Base-by-base conservation (phyloP, 1,139 yeast genomes). In the Yamadazyma atmosphaerica region DNA sequence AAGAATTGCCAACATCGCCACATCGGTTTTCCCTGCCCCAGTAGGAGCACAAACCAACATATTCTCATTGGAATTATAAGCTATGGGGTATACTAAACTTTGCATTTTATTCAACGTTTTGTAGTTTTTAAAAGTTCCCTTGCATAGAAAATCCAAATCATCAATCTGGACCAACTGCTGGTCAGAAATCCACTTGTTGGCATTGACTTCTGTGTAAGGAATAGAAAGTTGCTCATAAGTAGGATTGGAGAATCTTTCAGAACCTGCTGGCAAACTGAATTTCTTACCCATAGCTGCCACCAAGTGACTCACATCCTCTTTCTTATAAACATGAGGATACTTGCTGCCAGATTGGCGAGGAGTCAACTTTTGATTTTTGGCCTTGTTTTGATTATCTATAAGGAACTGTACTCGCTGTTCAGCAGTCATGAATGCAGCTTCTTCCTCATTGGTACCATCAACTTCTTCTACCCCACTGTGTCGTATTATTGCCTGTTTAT, bases 1-100 rank as follows among this genome's bases (percentile, higher is more conserved):
- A 16, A 90, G 65, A 5, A 87, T 75, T 0, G 96, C 69, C 40
- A 92, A 64, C 79, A 92, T 74, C 0, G 98, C 98, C 24, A 90
- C 95, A 59, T 92, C 92, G 11, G 98, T 92, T 58, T 92, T 92
- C 66, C 98, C 98, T 3, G 97, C 97, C 63, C 98, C 98, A 0
- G 98, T 92, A 3, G 98, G 98, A 0, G 98, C 98, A 74, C 98
- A 92, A 2, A 92, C 90, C 36, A 92, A 72, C 96, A 94, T 86
- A 54, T 94, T 92, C 51, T 90, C 97, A 60, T 88, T 90, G 5
- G 98, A 85, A 39, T 84, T 81, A 56, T 92, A 94, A 0, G 96
- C 98, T 13, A 89, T 86, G 0, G 96, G 96, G 49, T 74, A 94
- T 1, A 94, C 95, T 45, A 94, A 72, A 19, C 96, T 84, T 60